These are phyloP conservation scores for Rubia peregrina DNA, from an alignment of 305 asterid genomes.

Conservation along the genomic window DNA sequence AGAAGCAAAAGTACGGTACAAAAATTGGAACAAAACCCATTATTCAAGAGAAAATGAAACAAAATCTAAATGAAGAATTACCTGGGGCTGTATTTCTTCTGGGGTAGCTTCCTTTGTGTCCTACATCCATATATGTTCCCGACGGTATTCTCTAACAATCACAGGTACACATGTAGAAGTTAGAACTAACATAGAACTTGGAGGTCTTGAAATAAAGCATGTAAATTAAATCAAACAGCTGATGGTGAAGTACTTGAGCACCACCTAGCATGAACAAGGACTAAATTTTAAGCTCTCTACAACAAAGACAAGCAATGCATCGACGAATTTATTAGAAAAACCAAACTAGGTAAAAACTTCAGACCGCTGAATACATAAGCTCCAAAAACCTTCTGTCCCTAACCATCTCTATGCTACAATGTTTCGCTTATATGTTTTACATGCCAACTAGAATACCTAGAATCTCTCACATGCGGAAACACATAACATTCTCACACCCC, in stretches of 20 bases:
- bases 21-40: conserved; percentile 14
- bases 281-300: not conserved
- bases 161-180: not conserved
- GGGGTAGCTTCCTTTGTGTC: conserved; percentile 18
- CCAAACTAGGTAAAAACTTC: not conserved
- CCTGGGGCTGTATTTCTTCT: conserved; percentile 13
- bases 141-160: conserved; percentile 50
- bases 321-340: not conserved
- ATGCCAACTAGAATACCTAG: not conserved
- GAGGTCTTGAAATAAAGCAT: too few species aligned
- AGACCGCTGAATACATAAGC: not conserved
- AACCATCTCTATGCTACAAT: not conserved
- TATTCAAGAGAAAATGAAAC: conserved; percentile 25
- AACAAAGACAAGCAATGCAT: not conserved
- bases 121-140: conserved; percentile 73
- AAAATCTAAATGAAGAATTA: conserved; percentile 14
- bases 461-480: not conserved
- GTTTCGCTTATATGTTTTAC: not conserved
- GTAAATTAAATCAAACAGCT: too few species aligned
- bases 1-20: conserved; percentile 13
- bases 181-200: not conserved
- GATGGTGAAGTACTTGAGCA: too few species aligned
- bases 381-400: not conserved
- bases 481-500: not conserved
- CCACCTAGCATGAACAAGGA: too few species aligned